Evolutionary conservation across 768 basidiomycete species (phyloP).

Genomic region (Inosperma sp.): DNA sequence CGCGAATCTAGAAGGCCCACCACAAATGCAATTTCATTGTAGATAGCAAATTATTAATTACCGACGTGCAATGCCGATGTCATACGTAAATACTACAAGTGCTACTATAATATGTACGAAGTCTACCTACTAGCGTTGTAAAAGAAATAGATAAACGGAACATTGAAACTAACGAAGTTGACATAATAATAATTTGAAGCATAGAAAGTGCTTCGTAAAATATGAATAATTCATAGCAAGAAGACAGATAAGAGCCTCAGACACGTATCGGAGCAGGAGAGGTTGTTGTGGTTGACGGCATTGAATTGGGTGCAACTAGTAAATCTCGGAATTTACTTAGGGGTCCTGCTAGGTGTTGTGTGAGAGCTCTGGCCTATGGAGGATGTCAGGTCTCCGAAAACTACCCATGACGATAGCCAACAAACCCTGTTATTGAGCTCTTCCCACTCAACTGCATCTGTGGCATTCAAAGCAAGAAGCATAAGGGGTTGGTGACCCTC

Average conservation of each 20-base stretch:
- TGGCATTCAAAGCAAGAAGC: slow-evolving; percentile 66
- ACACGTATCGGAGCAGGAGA: slow-evolving; percentile 29
- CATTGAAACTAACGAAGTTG: background rate
- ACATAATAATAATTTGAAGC: background rate
- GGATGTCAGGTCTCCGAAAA: slow-evolving; percentile 2
- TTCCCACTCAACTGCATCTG: slow-evolving; percentile 59
- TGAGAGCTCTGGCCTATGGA: slow-evolving; percentile 39
- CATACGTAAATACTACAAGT: no score
- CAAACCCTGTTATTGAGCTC: slow-evolving; percentile 59
- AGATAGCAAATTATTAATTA: no score
- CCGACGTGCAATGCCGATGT: no score
- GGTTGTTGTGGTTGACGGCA: slow-evolving; percentile 28
- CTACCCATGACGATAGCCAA: slow-evolving; percentile 4
- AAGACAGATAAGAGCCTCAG: slow-evolving; percentile 5
- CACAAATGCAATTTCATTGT: no score
- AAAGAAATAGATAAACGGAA: background rate
- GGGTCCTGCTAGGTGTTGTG: slow-evolving; percentile 41
- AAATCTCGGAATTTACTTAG: slow-evolving; percentile 38
- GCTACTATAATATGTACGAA: no score
- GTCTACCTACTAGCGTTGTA: no score
- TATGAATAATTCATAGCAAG: background rate
- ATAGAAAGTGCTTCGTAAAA: background rate
- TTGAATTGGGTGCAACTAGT: slow-evolving; percentile 19
- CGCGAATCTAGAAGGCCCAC: no score
- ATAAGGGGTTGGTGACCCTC: slow-evolving; percentile 50